These are phyloP conservation scores for Amoebophrya sp. DNA, from an alignment of 169 alveolate genomes.

Conservation along the genomic window DNA sequence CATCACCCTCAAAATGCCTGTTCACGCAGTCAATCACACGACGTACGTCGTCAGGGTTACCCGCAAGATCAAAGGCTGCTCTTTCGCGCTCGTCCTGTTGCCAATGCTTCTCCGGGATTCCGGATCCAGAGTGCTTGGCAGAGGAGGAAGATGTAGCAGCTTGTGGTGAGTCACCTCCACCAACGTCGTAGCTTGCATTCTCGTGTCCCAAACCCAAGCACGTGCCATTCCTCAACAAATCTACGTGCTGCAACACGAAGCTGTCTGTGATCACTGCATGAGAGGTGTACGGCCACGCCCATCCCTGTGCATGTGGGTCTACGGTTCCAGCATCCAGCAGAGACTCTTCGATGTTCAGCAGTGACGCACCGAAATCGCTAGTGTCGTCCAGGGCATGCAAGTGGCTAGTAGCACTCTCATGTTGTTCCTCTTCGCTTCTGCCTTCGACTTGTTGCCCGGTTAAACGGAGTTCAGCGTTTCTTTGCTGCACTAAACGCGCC, in stretches of 20 bases:
- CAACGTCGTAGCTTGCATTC: neutral
- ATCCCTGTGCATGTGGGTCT: neutral
- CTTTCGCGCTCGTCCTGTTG: neutral
- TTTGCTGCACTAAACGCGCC: neutral
- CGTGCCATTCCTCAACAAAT: neutral
- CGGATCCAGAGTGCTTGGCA: no score
- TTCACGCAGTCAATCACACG: neutral
- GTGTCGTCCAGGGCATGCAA: no score
- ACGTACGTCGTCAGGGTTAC: neutral
- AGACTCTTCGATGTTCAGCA: neutral
- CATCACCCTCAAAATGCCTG: neutral
- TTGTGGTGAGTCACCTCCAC: neutral
- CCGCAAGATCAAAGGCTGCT: neutral
- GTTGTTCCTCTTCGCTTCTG: neutral
- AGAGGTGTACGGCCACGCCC: neutral
- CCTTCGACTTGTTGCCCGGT: neutral
- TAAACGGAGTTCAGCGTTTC: neutral
- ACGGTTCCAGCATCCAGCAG: neutral
- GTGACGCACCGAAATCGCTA: neutral
- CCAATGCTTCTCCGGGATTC: neutral
- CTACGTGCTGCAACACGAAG: neutral
- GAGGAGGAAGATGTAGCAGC: no score
- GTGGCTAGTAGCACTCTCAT: no score
- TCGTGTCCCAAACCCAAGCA: neutral
- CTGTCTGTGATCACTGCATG: neutral